Percentiles rank a stretch among this genome's conserved stretches.
These are phyloP conservation scores for Saksenaea vasiformis DNA, from an alignment of 371 early-diverging fungal genomes.

Conservation along the genomic window DNA sequence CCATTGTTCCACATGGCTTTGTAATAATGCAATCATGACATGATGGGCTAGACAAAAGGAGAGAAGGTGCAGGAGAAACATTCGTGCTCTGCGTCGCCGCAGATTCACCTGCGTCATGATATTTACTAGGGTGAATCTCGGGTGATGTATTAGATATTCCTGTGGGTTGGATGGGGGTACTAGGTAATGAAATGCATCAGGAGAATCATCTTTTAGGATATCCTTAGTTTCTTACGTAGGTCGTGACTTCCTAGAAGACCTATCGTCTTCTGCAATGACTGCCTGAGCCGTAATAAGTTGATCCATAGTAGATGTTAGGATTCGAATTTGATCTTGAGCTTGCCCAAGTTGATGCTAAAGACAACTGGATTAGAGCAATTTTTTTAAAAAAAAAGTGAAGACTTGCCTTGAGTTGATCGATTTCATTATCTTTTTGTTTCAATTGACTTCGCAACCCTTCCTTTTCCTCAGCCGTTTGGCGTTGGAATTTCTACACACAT, in stretches of 20 bases:
- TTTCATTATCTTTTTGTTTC: conserved; percentile 9
- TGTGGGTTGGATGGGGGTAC: background rate
- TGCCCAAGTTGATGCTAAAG: conserved; percentile 26
- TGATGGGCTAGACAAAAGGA: background rate
- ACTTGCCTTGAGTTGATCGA: conserved; percentile 6
- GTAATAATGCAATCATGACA: background rate
- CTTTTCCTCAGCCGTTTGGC: conserved; percentile 11
- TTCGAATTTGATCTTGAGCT: conserved; percentile 32
- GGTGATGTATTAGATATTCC: background rate
- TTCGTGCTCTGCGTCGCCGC: background rate
- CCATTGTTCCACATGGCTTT: background rate
- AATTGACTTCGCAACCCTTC: conserved; percentile 1
- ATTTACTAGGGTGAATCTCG: background rate
- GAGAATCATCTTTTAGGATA: background rate
- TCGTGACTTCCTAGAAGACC: background rate
- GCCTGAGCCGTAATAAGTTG: conserved; percentile 32
- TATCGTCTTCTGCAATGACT: background rate
- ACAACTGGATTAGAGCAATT: background rate
- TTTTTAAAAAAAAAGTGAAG: background rate
- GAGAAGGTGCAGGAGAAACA: conserved; percentile 1
- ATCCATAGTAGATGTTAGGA: conserved; percentile 41
- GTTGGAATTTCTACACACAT: background rate
- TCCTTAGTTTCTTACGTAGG: background rate
- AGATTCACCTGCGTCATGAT: background rate
- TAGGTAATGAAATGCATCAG: background rate